Conservation (phyloP, 2,329 filamentous ascomycete species). For the Leptographium flavum region DNA sequence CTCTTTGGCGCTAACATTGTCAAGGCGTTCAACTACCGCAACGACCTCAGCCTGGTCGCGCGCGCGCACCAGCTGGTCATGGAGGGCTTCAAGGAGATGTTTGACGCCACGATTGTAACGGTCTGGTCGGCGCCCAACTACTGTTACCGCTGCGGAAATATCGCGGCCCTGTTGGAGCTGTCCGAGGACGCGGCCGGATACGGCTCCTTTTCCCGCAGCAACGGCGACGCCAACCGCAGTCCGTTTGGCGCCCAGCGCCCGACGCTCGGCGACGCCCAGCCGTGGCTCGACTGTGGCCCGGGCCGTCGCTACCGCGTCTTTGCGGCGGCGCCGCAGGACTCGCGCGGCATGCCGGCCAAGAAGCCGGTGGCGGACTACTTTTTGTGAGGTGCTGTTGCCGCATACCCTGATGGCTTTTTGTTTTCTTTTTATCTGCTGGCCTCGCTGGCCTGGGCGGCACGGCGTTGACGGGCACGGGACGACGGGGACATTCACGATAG, state of each 20-base stretch:
- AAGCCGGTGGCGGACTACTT: slow-evolving; percentile 98
- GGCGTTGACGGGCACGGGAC: background rate
- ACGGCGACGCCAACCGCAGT: slow-evolving; percentile 47
- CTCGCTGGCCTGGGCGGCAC: background rate
- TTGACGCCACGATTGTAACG: slow-evolving; percentile 86
- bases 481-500: background rate
- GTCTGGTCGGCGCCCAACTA: slow-evolving; percentile 99
- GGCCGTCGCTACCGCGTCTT: slow-evolving; percentile 89
- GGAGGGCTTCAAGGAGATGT: slow-evolving; percentile 99
- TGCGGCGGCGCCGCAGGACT: slow-evolving; percentile 91
- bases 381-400: slow-evolving; percentile 30
- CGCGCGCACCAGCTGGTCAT: slow-evolving; percentile 95
- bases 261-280: slow-evolving; percentile 32
- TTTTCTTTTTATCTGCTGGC: background rate
- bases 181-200: slow-evolving; percentile 72
- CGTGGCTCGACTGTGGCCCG: slow-evolving; percentile 45
- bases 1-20: slow-evolving; percentile 93
- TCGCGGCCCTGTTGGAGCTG: slow-evolving; percentile 86
- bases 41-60: slow-evolving; percentile 83
- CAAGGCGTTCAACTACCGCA: slow-evolving; percentile 87
- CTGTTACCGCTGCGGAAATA: slow-evolving; percentile 91
- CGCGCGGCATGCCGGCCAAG: slow-evolving; percentile 94
- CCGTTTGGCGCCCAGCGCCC: slow-evolving; percentile 20
- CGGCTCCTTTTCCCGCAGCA: slow-evolving; percentile 54
- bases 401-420: background rate